Base-by-base conservation (phyloP, 2,329 filamentous ascomycete species). In the Clonostachys solani region DNA sequence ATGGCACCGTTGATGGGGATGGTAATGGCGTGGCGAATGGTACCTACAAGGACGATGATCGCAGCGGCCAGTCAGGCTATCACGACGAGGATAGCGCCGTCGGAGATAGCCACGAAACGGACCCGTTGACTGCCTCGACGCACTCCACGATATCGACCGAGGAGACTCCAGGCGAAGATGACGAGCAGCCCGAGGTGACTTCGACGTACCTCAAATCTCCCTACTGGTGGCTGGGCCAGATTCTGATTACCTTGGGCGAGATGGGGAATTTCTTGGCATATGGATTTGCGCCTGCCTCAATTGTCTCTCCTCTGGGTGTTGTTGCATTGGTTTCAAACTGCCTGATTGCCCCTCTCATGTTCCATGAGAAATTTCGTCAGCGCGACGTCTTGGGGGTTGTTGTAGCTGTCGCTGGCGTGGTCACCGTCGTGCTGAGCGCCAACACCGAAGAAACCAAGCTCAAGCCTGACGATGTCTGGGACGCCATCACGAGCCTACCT, bases 191-290 rank as follows among this genome's bases (percentile, higher is more conserved):
- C 33, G 47, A 56, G 38, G 59, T 83, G 33, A 84, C 85, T 48
- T 86, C 82, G 48, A 86, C 82, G 48, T 99, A 99, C 65, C 79
- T 99, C 50, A 84, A 83, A 53, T 96, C 91, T 35, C 90, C 91
- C 2, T 96, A 94, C 62, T 99, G 94, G 94, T 99, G 94, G 94
- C 71, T 85, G 33, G 94, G 94, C 17, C 92, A 97, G 54, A 79
- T 95, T 15, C 76, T 99, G 50, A 99, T 99, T 81, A 90, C 86
- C 1, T 72, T 96, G 19, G 94, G 94, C 48, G 94, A 99, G 71
- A 86, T 88, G 61, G 94, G 94, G 45, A 99, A 99, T 65, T 99
- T 99, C 61, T 72, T 99, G 52, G 94, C 94, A 1, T 99, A 99
- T 61, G 94, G 94, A 19, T 99, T 99, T 64, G 94, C 94, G 33